Evolutionary conservation across 1,284 basidiomycete species (phyloP).

Genomic region (Somion occarium): DNA sequence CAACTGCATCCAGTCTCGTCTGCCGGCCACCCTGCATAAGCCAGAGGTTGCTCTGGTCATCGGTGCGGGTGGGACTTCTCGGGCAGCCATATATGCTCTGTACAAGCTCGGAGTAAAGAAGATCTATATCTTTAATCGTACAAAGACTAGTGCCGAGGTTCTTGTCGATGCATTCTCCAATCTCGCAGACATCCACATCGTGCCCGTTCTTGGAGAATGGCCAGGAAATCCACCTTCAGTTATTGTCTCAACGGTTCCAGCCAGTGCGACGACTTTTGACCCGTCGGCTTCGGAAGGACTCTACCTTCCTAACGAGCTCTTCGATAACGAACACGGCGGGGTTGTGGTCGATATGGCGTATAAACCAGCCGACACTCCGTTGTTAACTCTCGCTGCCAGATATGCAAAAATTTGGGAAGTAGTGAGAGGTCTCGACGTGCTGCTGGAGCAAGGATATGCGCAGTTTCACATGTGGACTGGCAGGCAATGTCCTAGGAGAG

Average conservation of each 20-base stretch:
- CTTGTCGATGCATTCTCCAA: slow-evolving; percentile 68
- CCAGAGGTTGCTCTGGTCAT: slow-evolving; percentile 69
- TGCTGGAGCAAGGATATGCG: slow-evolving; percentile 82
- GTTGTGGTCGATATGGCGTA: slow-evolving; percentile 94
- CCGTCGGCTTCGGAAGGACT: slow-evolving; percentile 37
- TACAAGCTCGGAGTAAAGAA: slow-evolving; percentile 60
- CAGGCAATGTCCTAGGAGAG: slow-evolving; percentile 44
- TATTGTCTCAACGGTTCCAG: slow-evolving; percentile 85
- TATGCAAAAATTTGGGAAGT: slow-evolving; percentile 54
- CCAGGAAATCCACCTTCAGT: slow-evolving; percentile 57
- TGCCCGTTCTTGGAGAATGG: slow-evolving; percentile 56
- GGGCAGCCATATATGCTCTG: slow-evolving; percentile 89
- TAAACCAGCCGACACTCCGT: slow-evolving; percentile 72
- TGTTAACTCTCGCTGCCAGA: slow-evolving; percentile 51
- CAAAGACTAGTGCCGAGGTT: slow-evolving; percentile 63
- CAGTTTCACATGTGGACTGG: slow-evolving; percentile 86
- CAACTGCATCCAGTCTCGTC: slow-evolving; percentile 45
- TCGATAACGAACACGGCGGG: slow-evolving; percentile 37
- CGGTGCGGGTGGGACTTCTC: slow-evolving; percentile 89
- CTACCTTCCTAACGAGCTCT: slow-evolving; percentile 52
- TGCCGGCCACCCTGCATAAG: slow-evolving; percentile 28
- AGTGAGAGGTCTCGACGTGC: slow-evolving; percentile 78
- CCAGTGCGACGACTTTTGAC: slow-evolving; percentile 55
- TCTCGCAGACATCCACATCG: slow-evolving; percentile 51
- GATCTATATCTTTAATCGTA: slow-evolving; percentile 88